Conservation (phyloP, 768 basidiomycete genomes). For the Leccinum disarticulatum region DNA sequence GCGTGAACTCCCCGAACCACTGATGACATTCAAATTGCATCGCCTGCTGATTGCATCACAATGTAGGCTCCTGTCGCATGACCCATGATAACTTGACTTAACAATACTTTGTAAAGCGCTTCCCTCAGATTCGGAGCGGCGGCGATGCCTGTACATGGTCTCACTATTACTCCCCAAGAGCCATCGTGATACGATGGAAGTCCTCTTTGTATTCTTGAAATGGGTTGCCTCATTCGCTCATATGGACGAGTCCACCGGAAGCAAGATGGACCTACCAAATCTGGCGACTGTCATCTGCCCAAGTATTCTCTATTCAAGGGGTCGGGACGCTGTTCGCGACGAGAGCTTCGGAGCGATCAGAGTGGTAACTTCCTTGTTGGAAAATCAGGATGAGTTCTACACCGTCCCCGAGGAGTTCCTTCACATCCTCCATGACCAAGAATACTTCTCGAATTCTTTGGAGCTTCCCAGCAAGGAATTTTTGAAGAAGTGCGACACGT, state of each 20-base stretch:
- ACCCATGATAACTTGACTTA: constrained; percentile 11
- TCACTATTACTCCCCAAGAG: constrained; percentile 86
- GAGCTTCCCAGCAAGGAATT: constrained; percentile 95
- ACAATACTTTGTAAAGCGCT: constrained; percentile 48
- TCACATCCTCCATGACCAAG: constrained; percentile 84
- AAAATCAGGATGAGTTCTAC: constrained; percentile 94
- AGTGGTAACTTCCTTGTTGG: constrained; percentile 82
- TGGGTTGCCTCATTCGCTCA: constrained; percentile 99
- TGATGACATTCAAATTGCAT: constrained; percentile 94
- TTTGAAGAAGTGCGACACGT: constrained; percentile 92
- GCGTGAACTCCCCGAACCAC: constrained; percentile 92
- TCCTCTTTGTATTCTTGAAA: constrained; percentile 96
- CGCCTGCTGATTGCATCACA: constrained; percentile 85
- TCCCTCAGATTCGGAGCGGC: constrained; percentile 72
- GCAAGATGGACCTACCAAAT: constrained; percentile 97
- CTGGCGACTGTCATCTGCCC: constrained; percentile 97
- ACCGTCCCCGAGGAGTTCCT: constrained; percentile 91
- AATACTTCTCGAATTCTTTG: constrained; percentile 84
- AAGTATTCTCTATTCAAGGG: constrained; percentile 92
- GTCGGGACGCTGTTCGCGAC: constrained; percentile 82
- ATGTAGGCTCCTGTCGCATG: constrained; percentile 50
- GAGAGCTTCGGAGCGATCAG: constrained; percentile 89
- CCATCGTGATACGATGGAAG: constrained; percentile 97
- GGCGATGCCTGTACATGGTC: constrained; percentile 81
- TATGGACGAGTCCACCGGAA: constrained; percentile 94